Base-by-base conservation (phyloP, 2,329 filamentous ascomycete genomes). In the Arthrobotrys entomopaga region DNA sequence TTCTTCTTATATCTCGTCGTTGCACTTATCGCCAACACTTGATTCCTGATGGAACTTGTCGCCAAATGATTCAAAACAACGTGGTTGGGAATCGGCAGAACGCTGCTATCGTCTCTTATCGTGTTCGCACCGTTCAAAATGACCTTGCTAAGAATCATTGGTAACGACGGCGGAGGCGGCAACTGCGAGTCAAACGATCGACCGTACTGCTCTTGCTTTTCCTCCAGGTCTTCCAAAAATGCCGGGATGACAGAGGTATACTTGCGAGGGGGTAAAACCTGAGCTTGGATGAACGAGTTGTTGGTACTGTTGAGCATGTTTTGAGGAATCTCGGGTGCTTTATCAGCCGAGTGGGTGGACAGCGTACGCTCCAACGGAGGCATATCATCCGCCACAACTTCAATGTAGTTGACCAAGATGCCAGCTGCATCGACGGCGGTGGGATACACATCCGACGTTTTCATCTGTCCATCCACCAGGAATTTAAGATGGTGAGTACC, bases 1-100 rank as follows among this genome's bases (percentile, higher is more conserved):
- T 99, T 99, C 82, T 91, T 90, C 84, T 93, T 96, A 82, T 98
- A 99, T 81, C 95, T 87, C n/a, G 95, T 99, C 3, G 95, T 99
- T 13, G 92, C 94, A 79, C 93, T 97, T 4, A 96, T 96, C 38
- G 95, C 95, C 77, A 99, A 85, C 24, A 98, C 91, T 76, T 94
- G 93, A 78, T 97, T 93, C 84, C 97, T 97, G 82, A 99, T 99
- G 81, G 93, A 97, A 82, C 94, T 98, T 2, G 95, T 99, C 56
- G 94, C 94, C 78, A 99, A 84, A 81, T 99, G 95, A 78, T 99
- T 99, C 76, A 99, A 84, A 34, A 98, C 92, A 0, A 95, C 97
- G 80, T 99, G 94, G 79, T 98, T 99, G 13, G 95, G 95, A 87
- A 97, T 94, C 78, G 92, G 95, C 76, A 99, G 84, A 75, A 99